A percentile compares a stretch with the other conserved stretches of the same genome.
phyloP scores from a whole-genome alignment of 768 basidiomycete genomes.

The Collybia sordida region DNA sequence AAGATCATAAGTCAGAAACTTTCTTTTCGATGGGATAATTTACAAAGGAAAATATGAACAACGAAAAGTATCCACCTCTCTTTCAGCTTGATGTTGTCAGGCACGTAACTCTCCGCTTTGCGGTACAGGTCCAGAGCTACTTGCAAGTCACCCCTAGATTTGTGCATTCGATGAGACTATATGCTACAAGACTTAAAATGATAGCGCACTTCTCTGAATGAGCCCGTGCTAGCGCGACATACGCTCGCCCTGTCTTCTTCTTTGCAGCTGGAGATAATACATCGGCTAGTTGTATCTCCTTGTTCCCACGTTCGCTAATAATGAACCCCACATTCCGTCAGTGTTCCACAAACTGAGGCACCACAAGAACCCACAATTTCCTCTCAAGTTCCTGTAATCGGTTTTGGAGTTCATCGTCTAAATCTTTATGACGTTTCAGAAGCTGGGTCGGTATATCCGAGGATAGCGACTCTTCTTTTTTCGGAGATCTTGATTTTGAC shows the following conservation, averaged over 20 bases:
- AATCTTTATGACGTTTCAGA: slow-evolving; percentile 62
- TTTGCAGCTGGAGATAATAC: slow-evolving; percentile 70
- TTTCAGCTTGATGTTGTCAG: slow-evolving; percentile 83
- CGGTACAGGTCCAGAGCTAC: slow-evolving; percentile 80
- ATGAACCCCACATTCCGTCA: background rate
- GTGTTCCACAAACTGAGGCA: background rate
- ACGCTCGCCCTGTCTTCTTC: slow-evolving; percentile 82
- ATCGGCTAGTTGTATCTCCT: slow-evolving; percentile 60
- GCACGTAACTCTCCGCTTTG: slow-evolving; percentile 79
- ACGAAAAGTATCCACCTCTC: slow-evolving; percentile 84
- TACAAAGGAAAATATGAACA: slow-evolving; percentile 62
- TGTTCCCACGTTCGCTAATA: slow-evolving; percentile 57
- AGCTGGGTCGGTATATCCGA: slow-evolving; percentile 59
- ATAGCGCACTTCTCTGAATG: slow-evolving; percentile 73
- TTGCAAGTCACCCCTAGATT: slow-evolving; percentile 70
- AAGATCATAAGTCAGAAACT: slow-evolving; percentile 42
- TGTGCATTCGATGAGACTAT: slow-evolving; percentile 4
- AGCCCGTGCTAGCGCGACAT: slow-evolving; percentile 79
- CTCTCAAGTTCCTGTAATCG: slow-evolving; percentile 70
- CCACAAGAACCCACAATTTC: slow-evolving; percentile 57
- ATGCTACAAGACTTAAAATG: background rate
- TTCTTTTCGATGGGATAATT: slow-evolving; percentile 39
- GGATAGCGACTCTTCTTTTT: slow-evolving; percentile 38
- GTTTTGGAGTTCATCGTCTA: slow-evolving; percentile 65
- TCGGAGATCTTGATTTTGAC: slow-evolving; percentile 32